phyloP scores from a whole-genome alignment of 2,329 filamentous ascomycete species.

The Ophiostoma novo-ulmi region DNA sequence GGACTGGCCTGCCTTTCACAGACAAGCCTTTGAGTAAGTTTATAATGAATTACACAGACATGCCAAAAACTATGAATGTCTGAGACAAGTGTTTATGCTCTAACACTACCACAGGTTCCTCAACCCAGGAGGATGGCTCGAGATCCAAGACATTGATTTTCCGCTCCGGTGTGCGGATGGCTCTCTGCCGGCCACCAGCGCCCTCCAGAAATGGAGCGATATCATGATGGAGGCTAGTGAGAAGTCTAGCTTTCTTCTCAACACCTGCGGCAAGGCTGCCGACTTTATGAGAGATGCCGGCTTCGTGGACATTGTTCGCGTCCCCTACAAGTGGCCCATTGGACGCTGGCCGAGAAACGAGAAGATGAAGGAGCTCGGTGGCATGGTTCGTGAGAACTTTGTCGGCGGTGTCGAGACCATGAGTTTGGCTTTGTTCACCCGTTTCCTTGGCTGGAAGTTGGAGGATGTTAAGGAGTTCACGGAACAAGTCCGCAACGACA shows the following conservation, averaged over 20 bases:
- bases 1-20: slow-evolving; percentile 30
- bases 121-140: slow-evolving; percentile 29
- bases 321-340: slow-evolving; percentile 36
- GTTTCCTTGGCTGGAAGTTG: slow-evolving; percentile 35
- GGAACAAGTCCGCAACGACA: slow-evolving; percentile 29
- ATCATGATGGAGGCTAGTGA: slow-evolving; percentile 33
- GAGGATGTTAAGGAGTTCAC: slow-evolving; percentile 33
- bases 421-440: slow-evolving; percentile 37
- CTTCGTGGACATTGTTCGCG: slow-evolving; percentile 34
- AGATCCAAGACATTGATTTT: slow-evolving; percentile 34
- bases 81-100: background rate
- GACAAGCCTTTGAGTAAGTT: slow-evolving; percentile 29
- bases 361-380: slow-evolving; percentile 36
- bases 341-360: slow-evolving; percentile 37
- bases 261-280: slow-evolving; percentile 31
- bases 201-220: slow-evolving; percentile 32
- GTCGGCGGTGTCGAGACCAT: slow-evolving; percentile 35
- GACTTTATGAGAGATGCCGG: slow-evolving; percentile 34
- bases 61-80: background rate
- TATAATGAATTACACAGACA: background rate
- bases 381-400: slow-evolving; percentile 34
- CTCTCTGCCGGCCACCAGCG: slow-evolving; percentile 29
- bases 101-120: slow-evolving; percentile 26
- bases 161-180: slow-evolving; percentile 33
- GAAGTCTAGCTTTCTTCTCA: slow-evolving; percentile 31